A percentile compares a stretch with the other conserved stretches of the same genome.
Conservation (phyloP, 1,284 basidiomycete species). For the Athelia psychrophila region DNA sequence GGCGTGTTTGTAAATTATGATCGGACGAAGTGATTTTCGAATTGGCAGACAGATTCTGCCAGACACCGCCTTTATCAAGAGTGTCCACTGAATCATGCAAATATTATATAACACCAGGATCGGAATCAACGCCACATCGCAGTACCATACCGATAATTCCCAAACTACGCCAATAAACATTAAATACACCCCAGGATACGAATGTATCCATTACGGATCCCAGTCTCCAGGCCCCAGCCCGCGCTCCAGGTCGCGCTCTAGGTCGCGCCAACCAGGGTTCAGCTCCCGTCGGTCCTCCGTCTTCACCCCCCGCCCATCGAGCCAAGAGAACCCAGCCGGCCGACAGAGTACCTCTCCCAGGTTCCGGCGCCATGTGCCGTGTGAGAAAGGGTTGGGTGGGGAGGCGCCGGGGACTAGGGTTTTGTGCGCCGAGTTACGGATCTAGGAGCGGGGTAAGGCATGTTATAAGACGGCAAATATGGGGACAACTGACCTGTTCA, state of each 20-base stretch:
- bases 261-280: slow-evolving; percentile 52
- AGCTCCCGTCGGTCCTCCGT: slow-evolving; percentile 67
- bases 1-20: too few relatives aligned
- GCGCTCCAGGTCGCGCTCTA: neutral
- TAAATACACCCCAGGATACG: too few relatives aligned
- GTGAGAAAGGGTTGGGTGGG: slow-evolving; percentile 77
- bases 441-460: slow-evolving; percentile 39
- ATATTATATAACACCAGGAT: too few relatives aligned
- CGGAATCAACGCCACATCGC: too few relatives aligned
- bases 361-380: slow-evolving; percentile 70
- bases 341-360: slow-evolving; percentile 67
- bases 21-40: too few relatives aligned
- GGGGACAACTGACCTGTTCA: slow-evolving; percentile 68
- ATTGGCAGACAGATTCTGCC: too few relatives aligned
- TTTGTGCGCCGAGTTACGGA: slow-evolving; percentile 78
- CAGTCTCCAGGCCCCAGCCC: neutral
- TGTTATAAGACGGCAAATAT: slow-evolving; percentile 4
- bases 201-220: neutral
- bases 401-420: slow-evolving; percentile 50
- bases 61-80: too few relatives aligned
- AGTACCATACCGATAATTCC: too few relatives aligned
- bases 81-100: too few relatives aligned
- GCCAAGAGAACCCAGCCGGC: slow-evolving; percentile 69
- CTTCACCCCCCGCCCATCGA: slow-evolving; percentile 50
- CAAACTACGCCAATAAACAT: too few relatives aligned